These are phyloP conservation scores for Cladophialophora chaetospira DNA, from an alignment of 2,329 filamentous ascomycete genomes.

Conservation along the genomic window DNA sequence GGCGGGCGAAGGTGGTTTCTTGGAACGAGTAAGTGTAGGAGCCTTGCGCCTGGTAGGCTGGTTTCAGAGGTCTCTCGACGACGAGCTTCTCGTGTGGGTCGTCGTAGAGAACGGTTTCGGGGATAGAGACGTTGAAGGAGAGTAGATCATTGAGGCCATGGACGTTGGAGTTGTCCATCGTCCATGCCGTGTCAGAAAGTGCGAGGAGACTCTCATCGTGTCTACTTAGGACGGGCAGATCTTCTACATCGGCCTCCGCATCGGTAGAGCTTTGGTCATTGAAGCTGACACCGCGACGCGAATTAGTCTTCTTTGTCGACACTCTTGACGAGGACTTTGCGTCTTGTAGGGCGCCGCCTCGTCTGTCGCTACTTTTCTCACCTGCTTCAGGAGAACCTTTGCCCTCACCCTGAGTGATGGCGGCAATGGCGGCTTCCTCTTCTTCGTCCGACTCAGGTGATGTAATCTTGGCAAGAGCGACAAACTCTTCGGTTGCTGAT, in stretches of 20 bases:
- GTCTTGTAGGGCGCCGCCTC: not conserved
- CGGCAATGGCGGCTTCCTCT: slow-evolving; percentile 23
- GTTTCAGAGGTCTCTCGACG: slow-evolving; percentile 33
- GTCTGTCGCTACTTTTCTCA: slow-evolving; percentile 5
- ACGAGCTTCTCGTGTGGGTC: slow-evolving; percentile 29
- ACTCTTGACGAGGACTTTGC: slow-evolving; percentile 11
- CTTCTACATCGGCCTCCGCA: slow-evolving; percentile 18
- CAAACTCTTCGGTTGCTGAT: slow-evolving; percentile 25
- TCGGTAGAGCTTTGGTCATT: slow-evolving; percentile 14
- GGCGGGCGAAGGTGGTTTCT: slow-evolving; percentile 69
- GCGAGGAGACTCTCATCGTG: slow-evolving; percentile 11
- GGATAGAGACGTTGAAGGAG: slow-evolving; percentile 22
- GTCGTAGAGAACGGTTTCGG: slow-evolving; percentile 17
- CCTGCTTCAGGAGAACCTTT: slow-evolving; percentile 2
- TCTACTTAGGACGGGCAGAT: not conserved
- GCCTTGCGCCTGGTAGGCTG: slow-evolving; percentile 25
- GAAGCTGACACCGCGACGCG: slow-evolving; percentile 8
- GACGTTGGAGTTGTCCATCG: slow-evolving; percentile 19
- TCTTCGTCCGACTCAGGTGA: slow-evolving; percentile 28
- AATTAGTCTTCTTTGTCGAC: not conserved
- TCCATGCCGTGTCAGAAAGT: slow-evolving; percentile 12
- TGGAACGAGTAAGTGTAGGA: slow-evolving; percentile 62
- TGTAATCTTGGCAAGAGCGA: slow-evolving; percentile 21
- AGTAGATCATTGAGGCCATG: slow-evolving; percentile 23
- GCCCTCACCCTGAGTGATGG: slow-evolving; percentile 15